Conservation (phyloP, 148 eudicot genomes). For the Chenopodium suecicum region DNA sequence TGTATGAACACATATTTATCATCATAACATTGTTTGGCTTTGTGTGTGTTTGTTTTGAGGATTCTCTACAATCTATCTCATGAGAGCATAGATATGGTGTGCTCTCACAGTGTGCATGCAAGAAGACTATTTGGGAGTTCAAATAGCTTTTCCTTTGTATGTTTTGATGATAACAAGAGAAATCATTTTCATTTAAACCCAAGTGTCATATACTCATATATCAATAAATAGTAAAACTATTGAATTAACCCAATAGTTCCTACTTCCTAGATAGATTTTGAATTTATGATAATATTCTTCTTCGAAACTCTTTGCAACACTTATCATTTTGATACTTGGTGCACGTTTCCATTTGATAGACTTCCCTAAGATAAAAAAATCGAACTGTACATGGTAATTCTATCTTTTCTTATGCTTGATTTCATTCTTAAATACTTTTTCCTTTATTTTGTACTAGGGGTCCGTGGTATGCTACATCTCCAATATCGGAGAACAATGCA, state of each 20-base stretch:
- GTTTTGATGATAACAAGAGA: neutral
- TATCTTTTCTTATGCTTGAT: neutral
- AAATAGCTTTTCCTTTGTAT: neutral
- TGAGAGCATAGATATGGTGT: neutral
- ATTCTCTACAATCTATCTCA: neutral
- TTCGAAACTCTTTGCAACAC: neutral
- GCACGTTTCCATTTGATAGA: neutral
- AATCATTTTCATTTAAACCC: neutral
- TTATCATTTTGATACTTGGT: neutral
- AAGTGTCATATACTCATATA: neutral
- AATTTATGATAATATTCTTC: neutral
- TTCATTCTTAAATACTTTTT: conserved; percentile 11
- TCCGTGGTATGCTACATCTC: conserved; percentile 93
- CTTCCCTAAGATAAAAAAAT: neutral
- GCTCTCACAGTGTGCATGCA: neutral
- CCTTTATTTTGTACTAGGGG: conserved; percentile 52
- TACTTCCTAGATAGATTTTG: neutral
- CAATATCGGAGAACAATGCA: conserved; percentile 91
- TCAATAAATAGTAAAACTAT: neutral
- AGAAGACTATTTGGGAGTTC: neutral
- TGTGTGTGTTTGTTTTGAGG: neutral
- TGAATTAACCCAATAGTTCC: neutral
- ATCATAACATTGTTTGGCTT: neutral
- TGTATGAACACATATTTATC: neutral
- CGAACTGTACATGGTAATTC: neutral